These are phyloP conservation scores for Achaetomiella virescens DNA, from an alignment of 495 filamentous ascomycete genomes.

Conservation along the genomic window DNA sequence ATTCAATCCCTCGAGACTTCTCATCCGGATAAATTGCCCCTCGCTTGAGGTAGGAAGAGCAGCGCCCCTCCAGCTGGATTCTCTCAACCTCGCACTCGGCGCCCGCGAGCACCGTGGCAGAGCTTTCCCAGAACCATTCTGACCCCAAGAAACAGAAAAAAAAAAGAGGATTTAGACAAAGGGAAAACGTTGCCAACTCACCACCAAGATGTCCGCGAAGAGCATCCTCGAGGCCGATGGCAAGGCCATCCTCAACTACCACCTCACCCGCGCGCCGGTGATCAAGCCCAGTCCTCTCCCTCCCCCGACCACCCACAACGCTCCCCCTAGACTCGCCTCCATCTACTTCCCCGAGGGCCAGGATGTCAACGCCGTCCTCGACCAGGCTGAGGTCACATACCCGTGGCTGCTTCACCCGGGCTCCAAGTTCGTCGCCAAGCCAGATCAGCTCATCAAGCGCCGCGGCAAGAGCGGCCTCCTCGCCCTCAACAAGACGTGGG, in stretches of 20 bases:
- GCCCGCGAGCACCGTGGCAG: not conserved
- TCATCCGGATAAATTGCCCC: slow-evolving; percentile 16
- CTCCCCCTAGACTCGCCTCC: slow-evolving; percentile 81
- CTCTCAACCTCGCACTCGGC: not conserved
- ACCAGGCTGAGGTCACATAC: slow-evolving; percentile 92
- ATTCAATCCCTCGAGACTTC: slow-evolving; percentile 3
- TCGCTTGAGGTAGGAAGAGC: slow-evolving; percentile 16
- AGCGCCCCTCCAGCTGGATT: not conserved
- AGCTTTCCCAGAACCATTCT: slow-evolving; percentile 1
- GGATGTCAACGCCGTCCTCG: slow-evolving; percentile 74
- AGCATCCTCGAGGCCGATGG: slow-evolving; percentile 97
- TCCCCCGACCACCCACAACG: slow-evolving; percentile 77
- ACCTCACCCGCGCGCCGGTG: slow-evolving; percentile 94
- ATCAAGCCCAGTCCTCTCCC: slow-evolving; percentile 98
- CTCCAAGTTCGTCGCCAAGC: slow-evolving; percentile 96
- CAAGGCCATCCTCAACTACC: slow-evolving; percentile 99
- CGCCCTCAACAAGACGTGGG: slow-evolving; percentile 94
- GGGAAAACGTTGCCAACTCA: slow-evolving; percentile 14
- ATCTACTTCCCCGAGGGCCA: slow-evolving; percentile 89
- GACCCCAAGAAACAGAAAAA: slow-evolving; percentile 1
- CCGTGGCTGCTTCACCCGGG: slow-evolving; percentile 81
- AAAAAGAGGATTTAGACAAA: not conserved
- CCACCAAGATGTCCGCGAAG: slow-evolving; percentile 86
- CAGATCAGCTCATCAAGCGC: slow-evolving; percentile 98
- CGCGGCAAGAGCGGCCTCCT: slow-evolving; percentile 97